These are phyloP conservation scores for Athelia psychrophila DNA, from an alignment of 1,284 basidiomycete genomes.

Conservation along the genomic window DNA sequence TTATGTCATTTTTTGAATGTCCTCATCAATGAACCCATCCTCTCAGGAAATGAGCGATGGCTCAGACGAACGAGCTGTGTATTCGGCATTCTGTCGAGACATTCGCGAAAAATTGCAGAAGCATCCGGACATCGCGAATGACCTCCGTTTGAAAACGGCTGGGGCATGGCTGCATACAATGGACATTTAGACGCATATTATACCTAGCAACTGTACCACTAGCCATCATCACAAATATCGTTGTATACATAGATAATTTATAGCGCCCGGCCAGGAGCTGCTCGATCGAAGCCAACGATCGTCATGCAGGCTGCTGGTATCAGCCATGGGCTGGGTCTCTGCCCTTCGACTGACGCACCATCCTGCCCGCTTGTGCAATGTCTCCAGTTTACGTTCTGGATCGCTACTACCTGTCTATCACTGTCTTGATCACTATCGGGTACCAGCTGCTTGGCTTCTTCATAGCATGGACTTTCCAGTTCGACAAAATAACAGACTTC, in stretches of 20 bases:
- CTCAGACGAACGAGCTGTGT: background rate
- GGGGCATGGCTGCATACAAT: too few relatives aligned
- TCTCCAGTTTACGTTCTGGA: constrained; percentile 54
- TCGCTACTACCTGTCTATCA: constrained; percentile 63
- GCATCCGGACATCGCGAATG: background rate
- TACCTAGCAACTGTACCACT: too few relatives aligned
- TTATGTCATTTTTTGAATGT: too few relatives aligned
- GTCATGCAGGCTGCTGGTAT: too few relatives aligned
- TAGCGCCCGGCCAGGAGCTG: too few relatives aligned
- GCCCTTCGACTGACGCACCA: too few relatives aligned
- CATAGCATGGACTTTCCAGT: constrained; percentile 68
- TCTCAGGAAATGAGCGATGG: background rate
- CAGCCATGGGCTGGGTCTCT: too few relatives aligned
- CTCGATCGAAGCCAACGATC: too few relatives aligned
- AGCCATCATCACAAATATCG: too few relatives aligned
- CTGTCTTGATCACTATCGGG: constrained; percentile 62
- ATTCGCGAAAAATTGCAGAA: background rate
- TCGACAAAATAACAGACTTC: constrained; percentile 75
- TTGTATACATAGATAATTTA: too few relatives aligned
- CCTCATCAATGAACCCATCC: too few relatives aligned
- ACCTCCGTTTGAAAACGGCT: background rate
- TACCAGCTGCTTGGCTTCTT: constrained; percentile 69
- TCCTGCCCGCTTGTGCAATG: constrained; percentile 21
- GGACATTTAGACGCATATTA: too few relatives aligned
- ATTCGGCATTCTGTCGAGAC: background rate